Base-by-base conservation (phyloP, 306 rosid species). In the Inga leiocalycina region DNA sequence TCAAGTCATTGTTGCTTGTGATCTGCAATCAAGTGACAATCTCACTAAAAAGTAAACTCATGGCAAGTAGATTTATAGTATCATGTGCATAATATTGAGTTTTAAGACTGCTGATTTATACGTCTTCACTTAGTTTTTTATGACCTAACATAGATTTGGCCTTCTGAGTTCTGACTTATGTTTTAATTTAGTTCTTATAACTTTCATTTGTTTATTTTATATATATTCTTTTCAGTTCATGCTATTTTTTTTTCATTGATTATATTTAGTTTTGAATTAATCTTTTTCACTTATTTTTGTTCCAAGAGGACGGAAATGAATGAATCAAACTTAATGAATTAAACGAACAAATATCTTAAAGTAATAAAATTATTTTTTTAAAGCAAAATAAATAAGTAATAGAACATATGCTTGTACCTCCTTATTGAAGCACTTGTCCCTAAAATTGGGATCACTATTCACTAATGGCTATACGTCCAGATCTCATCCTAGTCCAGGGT, bases 51-150 rank as follows among this genome's bases (percentile, higher is more conserved):
- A 49, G 24, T 27, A 5, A 30, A 15, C 27, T 41, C 27, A 16
- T 27, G 80, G 67, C 35, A 32, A 70, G 61, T 20, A 22, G 56
- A 54, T 7, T 39, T 13, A 39, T 51, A 32, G 27, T 74, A 8
- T 54, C 20, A 19, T 45, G 37, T 67, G 78, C 76, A 44, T 27
- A 45, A 61, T 71, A 62, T 76, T 8, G 27, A 57, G 64, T 6
- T 57, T 57, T 57, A 67, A 76, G 59, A 20, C 66, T 71, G 35
- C 68, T 71, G 79, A 62, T 80, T 82, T 65, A 45, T 51, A 6
- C 37, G 35, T 35, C 45, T 39, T n/a, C 81, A 19, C 62, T 22
- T 76, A 27, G 17, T 30, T 13, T 64, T 27, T 11, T 12, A 30
- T 12, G 19, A 30, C 70, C 37, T 5, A 30, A 12, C 17, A 5